Conservation (phyloP, 202 grass and related monocot species). For the Brachypodium distachyon region DNA sequence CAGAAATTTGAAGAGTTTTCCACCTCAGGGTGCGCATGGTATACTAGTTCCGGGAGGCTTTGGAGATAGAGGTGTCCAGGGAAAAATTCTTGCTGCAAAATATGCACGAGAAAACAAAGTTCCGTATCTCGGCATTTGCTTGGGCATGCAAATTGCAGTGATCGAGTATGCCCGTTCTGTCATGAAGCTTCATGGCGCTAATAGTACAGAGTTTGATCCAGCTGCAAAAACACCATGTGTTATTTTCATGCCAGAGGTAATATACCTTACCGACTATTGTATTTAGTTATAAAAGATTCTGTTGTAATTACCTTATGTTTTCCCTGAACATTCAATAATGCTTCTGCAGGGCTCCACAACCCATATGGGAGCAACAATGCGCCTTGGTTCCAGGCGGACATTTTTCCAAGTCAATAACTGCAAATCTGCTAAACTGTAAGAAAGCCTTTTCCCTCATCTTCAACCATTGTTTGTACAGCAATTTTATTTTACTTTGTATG, state of each 20-base stretch:
- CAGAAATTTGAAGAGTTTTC: constrained; percentile 25
- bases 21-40: constrained; percentile 65
- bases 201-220: constrained; percentile 85
- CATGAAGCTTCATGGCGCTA: constrained; percentile 71
- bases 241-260: constrained; percentile 96
- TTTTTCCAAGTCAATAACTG: constrained; percentile 55
- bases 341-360: constrained; percentile 76
- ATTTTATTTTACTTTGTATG: not conserved
- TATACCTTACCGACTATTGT: not conserved
- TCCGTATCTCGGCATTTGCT: constrained; percentile 87
- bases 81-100: constrained; percentile 92
- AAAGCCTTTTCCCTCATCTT: constrained; percentile 1
- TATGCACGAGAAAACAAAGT: constrained; percentile 82
- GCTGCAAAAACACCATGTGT: constrained; percentile 56
- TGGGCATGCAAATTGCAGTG: constrained; percentile 96
- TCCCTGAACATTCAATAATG: not conserved
- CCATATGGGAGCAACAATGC: constrained; percentile 95
- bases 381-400: constrained; percentile 89
- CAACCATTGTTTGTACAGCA: not conserved
- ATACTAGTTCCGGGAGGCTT: constrained; percentile 93
- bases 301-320: not conserved
- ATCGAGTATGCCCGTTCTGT: constrained; percentile 85
- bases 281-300: not conserved
- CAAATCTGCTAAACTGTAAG: constrained; percentile 91
- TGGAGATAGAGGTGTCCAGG: constrained; percentile 85